A percentile compares a stretch with the other conserved stretches of the same genome.
Conservation (phyloP, 2,329 filamentous ascomycete genomes). For the Aureobasidium lini region DNA sequence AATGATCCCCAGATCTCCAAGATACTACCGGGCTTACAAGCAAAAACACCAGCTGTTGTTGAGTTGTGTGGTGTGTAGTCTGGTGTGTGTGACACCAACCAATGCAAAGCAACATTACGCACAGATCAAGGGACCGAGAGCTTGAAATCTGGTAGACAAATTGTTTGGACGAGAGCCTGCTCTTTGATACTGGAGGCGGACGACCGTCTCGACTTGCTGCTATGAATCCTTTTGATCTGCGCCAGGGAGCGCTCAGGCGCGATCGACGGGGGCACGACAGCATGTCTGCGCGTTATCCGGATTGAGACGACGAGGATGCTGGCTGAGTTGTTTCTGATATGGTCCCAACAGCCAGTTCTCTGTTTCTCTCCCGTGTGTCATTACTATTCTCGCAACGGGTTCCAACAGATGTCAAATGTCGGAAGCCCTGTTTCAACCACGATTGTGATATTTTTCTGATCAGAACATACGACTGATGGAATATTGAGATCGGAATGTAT, state of each 20-base stretch:
- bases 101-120: slow-evolving; percentile 9
- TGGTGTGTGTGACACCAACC: slow-evolving; percentile 2
- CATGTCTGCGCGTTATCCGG: slow-evolving; percentile 1
- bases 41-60: not conserved
- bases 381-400: not conserved
- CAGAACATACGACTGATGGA: no score
- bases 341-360: slow-evolving; percentile 1
- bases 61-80: not conserved
- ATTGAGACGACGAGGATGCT: slow-evolving; percentile 6
- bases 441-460: not conserved
- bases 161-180: slow-evolving; percentile 2
- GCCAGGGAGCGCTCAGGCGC: not conserved
- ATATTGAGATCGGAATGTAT: not conserved
- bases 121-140: slow-evolving; percentile 2
- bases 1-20: slow-evolving; percentile 11
- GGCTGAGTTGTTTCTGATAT: slow-evolving; percentile 4
- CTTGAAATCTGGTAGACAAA: slow-evolving; percentile 6
- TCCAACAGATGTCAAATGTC: slow-evolving; percentile 5
- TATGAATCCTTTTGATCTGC: not conserved
- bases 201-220: slow-evolving; percentile 4
- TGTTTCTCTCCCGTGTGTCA: not conserved
- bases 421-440: not conserved
- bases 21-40: not conserved
- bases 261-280: not conserved
- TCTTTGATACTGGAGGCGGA: not conserved